A percentile compares a stretch with the other conserved stretches of the same genome.
Evolutionary conservation across 306 rosid genomes (phyloP).

Genomic region (Cyclanthera cordifolia): DNA sequence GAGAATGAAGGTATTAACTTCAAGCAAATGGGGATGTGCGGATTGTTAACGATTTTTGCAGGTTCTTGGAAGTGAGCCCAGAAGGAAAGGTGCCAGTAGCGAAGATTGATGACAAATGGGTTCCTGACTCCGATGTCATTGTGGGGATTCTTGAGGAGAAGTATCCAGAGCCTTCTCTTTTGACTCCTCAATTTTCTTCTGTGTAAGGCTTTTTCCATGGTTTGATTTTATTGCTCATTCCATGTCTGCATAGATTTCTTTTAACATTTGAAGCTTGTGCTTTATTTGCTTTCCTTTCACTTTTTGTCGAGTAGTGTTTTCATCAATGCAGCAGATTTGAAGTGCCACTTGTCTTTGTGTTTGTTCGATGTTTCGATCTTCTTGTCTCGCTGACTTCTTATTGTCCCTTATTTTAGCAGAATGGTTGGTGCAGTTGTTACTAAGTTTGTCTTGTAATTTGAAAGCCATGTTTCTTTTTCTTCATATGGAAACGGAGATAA

Average conservation of each 20-base stretch:
- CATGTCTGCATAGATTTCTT: not conserved
- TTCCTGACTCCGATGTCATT: conserved; percentile 76
- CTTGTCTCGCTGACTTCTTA: not conserved
- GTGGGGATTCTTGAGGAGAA: conserved; percentile 58
- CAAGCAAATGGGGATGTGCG: conserved; percentile 8
- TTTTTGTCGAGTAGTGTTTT: not conserved
- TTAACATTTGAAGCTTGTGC: not conserved
- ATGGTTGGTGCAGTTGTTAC: not conserved
- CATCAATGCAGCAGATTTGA: not conserved
- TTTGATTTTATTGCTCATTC: not conserved
- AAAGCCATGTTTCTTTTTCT: not conserved
- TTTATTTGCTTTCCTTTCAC: not conserved
- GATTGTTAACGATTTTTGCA: conserved; percentile 18
- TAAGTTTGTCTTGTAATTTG: not conserved
- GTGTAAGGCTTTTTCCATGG: conserved; percentile 36
- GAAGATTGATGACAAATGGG: conserved; percentile 72
- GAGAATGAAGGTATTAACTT: not conserved
- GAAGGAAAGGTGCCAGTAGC: conserved; percentile 80
- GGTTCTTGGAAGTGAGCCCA: conserved; percentile 67
- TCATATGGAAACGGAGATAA: not conserved
- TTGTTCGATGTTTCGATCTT: not conserved
- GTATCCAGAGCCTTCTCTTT: conserved; percentile 52
- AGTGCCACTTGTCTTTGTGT: not conserved
- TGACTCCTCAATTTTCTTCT: conserved; percentile 46
- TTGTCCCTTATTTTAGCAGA: not conserved